Percentiles rank a stretch among this genome's conserved stretches.
Evolutionary conservation across 2,329 filamentous ascomycete genomes (phyloP).

Genomic region (Fusarium sp.): DNA sequence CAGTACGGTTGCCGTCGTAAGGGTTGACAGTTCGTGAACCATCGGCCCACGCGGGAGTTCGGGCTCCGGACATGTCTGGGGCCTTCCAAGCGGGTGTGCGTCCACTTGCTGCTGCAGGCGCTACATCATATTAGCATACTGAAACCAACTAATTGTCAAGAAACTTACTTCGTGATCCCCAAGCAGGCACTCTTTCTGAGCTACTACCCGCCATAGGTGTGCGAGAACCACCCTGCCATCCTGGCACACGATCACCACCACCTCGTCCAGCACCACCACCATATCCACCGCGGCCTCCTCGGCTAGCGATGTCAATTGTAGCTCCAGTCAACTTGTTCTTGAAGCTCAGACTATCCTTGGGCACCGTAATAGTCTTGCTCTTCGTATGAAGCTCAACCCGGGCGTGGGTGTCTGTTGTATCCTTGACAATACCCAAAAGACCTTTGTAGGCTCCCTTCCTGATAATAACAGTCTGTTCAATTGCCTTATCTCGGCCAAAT

Average conservation of each 20-base stretch:
- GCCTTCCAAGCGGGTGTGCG: conserved; percentile 73
- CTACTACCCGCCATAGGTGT: conserved; percentile 73
- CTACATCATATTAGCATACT: conserved; percentile 51
- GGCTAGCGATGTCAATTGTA: conserved; percentile 76
- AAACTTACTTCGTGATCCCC: conserved; percentile 76
- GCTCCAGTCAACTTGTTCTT: conserved; percentile 86
- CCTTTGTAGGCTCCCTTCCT: conserved; percentile 92
- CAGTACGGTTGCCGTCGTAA: conserved; percentile 79
- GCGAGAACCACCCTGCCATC: conserved; percentile 74
- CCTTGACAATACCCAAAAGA: conserved; percentile 93
- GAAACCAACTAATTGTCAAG: neutral
- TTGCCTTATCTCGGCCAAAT: conserved; percentile 83
- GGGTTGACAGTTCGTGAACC: conserved; percentile 76
- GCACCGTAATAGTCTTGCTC: conserved; percentile 88
- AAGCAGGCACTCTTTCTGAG: conserved; percentile 79
- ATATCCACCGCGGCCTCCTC: conserved; percentile 59
- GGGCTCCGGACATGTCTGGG: conserved; percentile 64
- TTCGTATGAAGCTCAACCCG: conserved; percentile 95
- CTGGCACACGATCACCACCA: conserved; percentile 59
- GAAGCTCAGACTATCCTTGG: conserved; percentile 83
- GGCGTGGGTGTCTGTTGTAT: conserved; percentile 86
- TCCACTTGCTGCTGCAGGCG: conserved; percentile 66
- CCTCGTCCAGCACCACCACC: conserved; percentile 59
- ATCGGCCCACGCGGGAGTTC: conserved; percentile 78
- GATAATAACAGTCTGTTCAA: conserved; percentile 93